Evolutionary conservation across 345 rosid species (phyloP).

Genomic region (Sapria himalayana): DNA sequence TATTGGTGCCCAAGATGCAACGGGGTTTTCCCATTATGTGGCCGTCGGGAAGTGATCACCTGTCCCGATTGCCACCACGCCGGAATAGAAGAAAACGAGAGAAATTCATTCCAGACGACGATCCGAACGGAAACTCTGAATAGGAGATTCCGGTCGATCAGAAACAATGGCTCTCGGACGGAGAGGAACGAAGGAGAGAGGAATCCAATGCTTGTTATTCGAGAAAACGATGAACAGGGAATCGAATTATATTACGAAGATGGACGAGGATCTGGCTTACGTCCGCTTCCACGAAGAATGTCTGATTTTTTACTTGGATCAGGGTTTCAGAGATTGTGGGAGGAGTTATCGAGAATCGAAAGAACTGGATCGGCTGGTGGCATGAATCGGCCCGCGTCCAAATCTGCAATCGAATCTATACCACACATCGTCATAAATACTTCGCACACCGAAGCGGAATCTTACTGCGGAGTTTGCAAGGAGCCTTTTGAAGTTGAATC

Average conservation of each 20-base stretch:
- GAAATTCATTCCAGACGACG: too few relatives aligned
- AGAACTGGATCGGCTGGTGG: slow-evolving; percentile 28
- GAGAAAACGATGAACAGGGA: slow-evolving; percentile 9
- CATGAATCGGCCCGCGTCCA: slow-evolving; percentile 68
- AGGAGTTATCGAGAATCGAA: slow-evolving; percentile 67
- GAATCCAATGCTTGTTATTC: background rate
- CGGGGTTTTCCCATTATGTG: background rate
- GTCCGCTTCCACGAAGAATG: slow-evolving; percentile 65
- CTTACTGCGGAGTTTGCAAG: slow-evolving; percentile 82
- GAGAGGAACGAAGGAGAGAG: slow-evolving; percentile 2
- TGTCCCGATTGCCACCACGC: background rate
- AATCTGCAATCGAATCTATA: slow-evolving; percentile 68
- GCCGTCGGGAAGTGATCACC: background rate
- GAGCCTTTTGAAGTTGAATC: slow-evolving; percentile 49
- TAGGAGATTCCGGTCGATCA: too few relatives aligned
- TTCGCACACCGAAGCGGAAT: slow-evolving; percentile 20
- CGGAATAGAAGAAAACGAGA: background rate
- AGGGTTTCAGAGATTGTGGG: slow-evolving; percentile 61
- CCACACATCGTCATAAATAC: slow-evolving; percentile 34
- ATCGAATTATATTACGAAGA: slow-evolving; percentile 73
- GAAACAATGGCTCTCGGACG: too few relatives aligned
- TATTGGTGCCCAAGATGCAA: background rate
- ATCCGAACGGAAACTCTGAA: too few relatives aligned
- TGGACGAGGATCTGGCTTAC: slow-evolving; percentile 55
- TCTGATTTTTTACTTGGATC: slow-evolving; percentile 76